These are phyloP conservation scores for Penicillium concentricum DNA, from an alignment of 2,329 filamentous ascomycete genomes.

Conservation along the genomic window DNA sequence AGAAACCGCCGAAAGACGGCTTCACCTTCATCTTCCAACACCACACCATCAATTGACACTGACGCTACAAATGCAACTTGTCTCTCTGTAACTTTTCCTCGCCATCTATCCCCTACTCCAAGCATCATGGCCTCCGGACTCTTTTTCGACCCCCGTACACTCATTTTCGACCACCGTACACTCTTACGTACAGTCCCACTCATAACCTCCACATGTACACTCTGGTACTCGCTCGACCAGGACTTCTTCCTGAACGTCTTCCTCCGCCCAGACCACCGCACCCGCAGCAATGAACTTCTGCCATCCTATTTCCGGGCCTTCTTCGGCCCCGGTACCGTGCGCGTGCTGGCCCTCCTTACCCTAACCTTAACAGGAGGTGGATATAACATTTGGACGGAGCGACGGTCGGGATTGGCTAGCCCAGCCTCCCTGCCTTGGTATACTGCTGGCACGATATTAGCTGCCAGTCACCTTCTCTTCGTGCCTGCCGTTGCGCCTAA, in stretches of 20 bases:
- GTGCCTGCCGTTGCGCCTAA: background rate
- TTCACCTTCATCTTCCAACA: background rate
- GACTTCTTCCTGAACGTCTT: conserved; percentile 23
- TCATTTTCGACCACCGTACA: background rate
- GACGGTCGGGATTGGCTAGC: background rate
- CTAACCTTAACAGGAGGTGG: conserved; percentile 6
- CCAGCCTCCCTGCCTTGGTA: background rate
- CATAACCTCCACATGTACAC: conserved; percentile 49
- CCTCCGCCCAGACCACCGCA: conserved; percentile 15
- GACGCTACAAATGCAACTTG: background rate
- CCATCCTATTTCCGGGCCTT: conserved; percentile 47
- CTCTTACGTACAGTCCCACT: conserved; percentile 47
- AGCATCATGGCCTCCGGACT: background rate
- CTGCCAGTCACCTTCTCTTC: background rate
- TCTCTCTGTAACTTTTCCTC: background rate
- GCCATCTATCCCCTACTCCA: background rate
- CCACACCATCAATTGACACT: background rate
- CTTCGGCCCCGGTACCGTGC: conserved; percentile 39
- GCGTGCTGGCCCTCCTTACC: conserved; percentile 37
- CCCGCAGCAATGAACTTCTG: conserved; percentile 32
- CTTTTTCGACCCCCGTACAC: background rate
- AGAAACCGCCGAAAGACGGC: background rate
- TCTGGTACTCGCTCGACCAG: conserved; percentile 48
- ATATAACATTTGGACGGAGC: background rate
- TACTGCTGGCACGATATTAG: background rate